Evolutionary conservation across 2,329 filamentous ascomycete genomes (phyloP), one percentile per base, ranked within the genome.

Genomic region (Fonsecaea pedrosoi): DNA sequence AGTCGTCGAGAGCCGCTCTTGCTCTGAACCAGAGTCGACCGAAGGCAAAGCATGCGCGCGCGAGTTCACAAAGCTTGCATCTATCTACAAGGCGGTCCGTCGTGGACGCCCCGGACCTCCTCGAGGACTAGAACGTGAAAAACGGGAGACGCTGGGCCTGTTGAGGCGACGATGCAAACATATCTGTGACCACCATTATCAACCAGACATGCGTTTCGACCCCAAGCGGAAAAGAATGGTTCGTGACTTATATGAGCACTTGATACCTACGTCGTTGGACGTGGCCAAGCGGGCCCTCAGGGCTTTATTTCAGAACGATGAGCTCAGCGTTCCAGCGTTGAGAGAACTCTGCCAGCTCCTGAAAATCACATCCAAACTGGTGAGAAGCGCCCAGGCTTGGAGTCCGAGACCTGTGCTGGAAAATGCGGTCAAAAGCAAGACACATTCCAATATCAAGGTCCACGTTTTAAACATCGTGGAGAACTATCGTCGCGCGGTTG

Each of bases 201-300:
- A 25, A 15, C 63, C 32, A n/a, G 56, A 57, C 7, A 12, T 35
- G 54, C 10, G 42, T 7, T 25, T n/a, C 30, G 55, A 58, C 25
- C 48, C 32, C 10, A 62, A 69, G 59, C 54, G 64, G 30, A 21
- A 55, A 9, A 54, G 60, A 25, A 66, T 63, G 55, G 54, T 64
- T 5, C 45, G 54, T n/a, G 71, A 73, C n/a, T 42, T 72, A 21
- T 72, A 69, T 45, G 65, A 70, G 50, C 50, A 67, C 50, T 37
- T 73, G 21, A 66, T 73, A 42, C 71, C 69, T 10, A 40, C 57
- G 18, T 60, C 64, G 13, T 55, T 72, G 2, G 62, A 48, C 12
- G 50, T 71, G 18, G 48, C 65, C 15, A 71, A 62, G 45, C 32
- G 21, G n/a, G 67, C 62, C 6, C 57, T 73, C 3, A 66, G 60